Percentiles rank a stretch among this genome's conserved stretches.
These are phyloP conservation scores for Ilyonectria robusta DNA, from an alignment of 2,329 filamentous ascomycete species.

Conservation along the genomic window DNA sequence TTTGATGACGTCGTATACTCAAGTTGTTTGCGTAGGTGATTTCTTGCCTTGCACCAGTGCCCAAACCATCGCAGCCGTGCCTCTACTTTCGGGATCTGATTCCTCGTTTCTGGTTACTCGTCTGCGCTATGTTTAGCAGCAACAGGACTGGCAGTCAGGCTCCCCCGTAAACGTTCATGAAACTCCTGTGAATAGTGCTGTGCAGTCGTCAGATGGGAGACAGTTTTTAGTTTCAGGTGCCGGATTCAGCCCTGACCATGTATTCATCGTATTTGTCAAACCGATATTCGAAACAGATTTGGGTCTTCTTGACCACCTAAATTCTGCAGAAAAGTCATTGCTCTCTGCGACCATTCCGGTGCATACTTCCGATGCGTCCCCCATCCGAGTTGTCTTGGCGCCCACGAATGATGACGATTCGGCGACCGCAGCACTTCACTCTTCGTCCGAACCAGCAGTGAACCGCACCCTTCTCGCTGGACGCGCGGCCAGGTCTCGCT, in stretches of 20 bases:
- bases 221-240: slow-evolving; percentile 26
- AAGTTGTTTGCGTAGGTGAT: neutral
- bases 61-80: neutral
- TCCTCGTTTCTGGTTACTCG: neutral
- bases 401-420: slow-evolving; percentile 10
- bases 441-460: slow-evolving; percentile 39
- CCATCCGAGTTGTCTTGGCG: neutral
- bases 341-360: neutral
- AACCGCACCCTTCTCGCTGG: slow-evolving; percentile 54
- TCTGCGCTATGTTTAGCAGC: neutral
- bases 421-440: slow-evolving; percentile 24
- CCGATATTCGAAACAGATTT: slow-evolving; percentile 16
- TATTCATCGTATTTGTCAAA: neutral
- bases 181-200: neutral
- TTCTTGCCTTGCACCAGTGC: neutral
- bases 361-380: neutral
- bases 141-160: neutral
- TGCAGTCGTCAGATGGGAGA: neutral
- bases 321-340: neutral
- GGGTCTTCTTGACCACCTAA: slow-evolving; percentile 1
- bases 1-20: slow-evolving; percentile 9
- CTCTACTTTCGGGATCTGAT: neutral
- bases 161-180: slow-evolving; percentile 2
- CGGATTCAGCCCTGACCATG: slow-evolving; percentile 8
- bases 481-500: slow-evolving; percentile 39